Evolutionary conservation across 1,284 basidiomycete species (phyloP).

Genomic region (Austroboletus niveus): DNA sequence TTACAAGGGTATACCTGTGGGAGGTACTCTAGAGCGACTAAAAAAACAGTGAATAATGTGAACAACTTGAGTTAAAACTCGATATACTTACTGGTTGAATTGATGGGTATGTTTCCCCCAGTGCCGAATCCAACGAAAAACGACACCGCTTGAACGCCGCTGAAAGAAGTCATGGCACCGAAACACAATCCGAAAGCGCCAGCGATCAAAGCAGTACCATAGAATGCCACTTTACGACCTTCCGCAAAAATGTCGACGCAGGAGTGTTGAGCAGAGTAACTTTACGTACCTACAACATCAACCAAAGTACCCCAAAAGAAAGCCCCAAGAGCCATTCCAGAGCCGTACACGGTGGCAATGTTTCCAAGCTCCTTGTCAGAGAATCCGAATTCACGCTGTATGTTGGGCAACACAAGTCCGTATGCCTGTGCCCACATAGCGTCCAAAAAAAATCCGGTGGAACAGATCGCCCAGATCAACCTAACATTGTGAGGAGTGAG

Average conservation of each 20-base stretch:
- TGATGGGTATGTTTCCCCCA: neutral
- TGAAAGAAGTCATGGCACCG: neutral
- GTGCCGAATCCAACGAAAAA: neutral
- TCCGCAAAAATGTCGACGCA: neutral
- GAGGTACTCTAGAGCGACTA: conserved; percentile 14
- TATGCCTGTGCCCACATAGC: neutral
- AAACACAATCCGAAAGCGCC: neutral
- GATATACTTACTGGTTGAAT: neutral
- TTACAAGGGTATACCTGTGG: conserved; percentile 8
- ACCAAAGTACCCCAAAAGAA: neutral
- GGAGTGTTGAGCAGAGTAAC: neutral
- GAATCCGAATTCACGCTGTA: neutral
- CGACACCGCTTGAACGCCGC: neutral
- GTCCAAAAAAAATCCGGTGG: neutral
- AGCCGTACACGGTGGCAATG: neutral
- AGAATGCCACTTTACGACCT: neutral
- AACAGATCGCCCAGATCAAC: neutral
- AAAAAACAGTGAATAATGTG: neutral
- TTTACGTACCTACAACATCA: neutral
- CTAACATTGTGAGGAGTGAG: neutral
- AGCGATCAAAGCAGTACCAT: neutral
- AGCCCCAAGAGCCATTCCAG: neutral
- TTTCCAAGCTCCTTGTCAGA: neutral
- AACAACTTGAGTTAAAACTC: too few relatives aligned
- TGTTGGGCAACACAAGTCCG: neutral